Conservation (phyloP, 495 filamentous ascomycete genomes). For the Copromyces sp. region DNA sequence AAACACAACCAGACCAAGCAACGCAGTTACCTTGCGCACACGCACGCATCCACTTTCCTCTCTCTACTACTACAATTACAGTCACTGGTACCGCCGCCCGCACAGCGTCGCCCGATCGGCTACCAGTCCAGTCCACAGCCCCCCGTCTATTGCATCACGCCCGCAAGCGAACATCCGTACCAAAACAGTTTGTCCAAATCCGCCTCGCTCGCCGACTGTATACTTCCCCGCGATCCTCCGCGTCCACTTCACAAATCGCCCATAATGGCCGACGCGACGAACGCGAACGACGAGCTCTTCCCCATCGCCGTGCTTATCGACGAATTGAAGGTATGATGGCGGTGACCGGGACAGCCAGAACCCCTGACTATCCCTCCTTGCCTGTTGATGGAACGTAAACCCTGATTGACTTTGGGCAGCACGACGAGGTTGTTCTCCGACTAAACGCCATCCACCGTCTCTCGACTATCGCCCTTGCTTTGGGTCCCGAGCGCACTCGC, state of each 20-base stretch:
- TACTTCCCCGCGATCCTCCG: slow-evolving; percentile 6
- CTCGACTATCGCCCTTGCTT: slow-evolving; percentile 90
- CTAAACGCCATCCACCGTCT: slow-evolving; percentile 97
- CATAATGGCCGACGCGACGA: slow-evolving; percentile 46
- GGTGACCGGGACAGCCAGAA: slow-evolving; percentile 8
- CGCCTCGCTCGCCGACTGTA: slow-evolving; percentile 2
- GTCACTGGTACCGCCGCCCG: background rate
- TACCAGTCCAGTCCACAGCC: slow-evolving; percentile 5
- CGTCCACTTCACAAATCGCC: slow-evolving; percentile 14
- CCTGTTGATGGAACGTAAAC: background rate
- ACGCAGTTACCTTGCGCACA: slow-evolving; percentile 1
- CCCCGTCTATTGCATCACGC: slow-evolving; percentile 26
- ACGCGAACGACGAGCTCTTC: slow-evolving; percentile 87
- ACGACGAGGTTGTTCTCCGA: slow-evolving; percentile 94
- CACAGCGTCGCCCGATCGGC: slow-evolving; percentile 2
- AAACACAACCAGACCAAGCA: slow-evolving; percentile 1
- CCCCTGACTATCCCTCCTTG: background rate
- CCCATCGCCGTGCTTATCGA: slow-evolving; percentile 99
- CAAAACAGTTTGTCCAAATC: slow-evolving; percentile 4
- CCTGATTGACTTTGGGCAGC: slow-evolving; percentile 43
- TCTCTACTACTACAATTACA: background rate
- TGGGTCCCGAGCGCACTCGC: slow-evolving; percentile 89
- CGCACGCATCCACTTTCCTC: slow-evolving; percentile 3
- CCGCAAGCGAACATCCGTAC: slow-evolving; percentile 6
- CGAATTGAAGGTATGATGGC: slow-evolving; percentile 78